Base-by-base conservation (phyloP, 495 filamentous ascomycete genomes). In the Penicillium mononematosum region DNA sequence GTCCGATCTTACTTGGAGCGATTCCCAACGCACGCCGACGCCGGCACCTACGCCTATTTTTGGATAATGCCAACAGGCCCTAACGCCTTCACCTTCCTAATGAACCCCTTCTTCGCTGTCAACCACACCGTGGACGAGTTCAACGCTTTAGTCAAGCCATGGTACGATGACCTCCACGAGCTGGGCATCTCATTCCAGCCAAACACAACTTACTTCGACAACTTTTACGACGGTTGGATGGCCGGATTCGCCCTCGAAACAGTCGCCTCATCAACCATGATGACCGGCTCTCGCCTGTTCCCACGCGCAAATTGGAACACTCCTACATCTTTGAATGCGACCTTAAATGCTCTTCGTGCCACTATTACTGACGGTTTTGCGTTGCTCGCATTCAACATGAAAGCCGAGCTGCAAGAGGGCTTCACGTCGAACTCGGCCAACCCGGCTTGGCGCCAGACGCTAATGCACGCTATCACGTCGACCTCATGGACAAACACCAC, bases 41-140 rank as follows among this genome's bases (percentile, higher is more conserved):
- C 75, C 7, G 82, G 82, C 5, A 78, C 77, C 16, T 85, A 83
- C 64, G 74, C 75, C 17, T 85, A 85, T 70, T 83, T 78, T 69
- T 72, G 62, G 59, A 49, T 58, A 6, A 20, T 58, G 44, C 17
- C 47, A 19, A 69, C 64, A 14, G 63, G 60, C 11, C 24, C 48
- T 12, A 36, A 54, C 45, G 55, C 53, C 8, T 64, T 39, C 52
- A 34, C 42, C 31, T 70, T 59, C 64, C 55, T 52, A 29, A 66
- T 59, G 62, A 56, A 59, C 59, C 78, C 78, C 3, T 78, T 78
- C 65, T 82, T 81, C 58, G 76, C 75, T 1, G 68, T 68, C 57
- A 82, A 81, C 70, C 73, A 82, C 68, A 79, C 80, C 12, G 49
- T 70, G 8, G 57, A 62, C n/a, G 63, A 82, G 48, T 70, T 77